Base-by-base conservation (phyloP, 768 basidiomycete genomes). In the Boletus rubroflammeus region DNA sequence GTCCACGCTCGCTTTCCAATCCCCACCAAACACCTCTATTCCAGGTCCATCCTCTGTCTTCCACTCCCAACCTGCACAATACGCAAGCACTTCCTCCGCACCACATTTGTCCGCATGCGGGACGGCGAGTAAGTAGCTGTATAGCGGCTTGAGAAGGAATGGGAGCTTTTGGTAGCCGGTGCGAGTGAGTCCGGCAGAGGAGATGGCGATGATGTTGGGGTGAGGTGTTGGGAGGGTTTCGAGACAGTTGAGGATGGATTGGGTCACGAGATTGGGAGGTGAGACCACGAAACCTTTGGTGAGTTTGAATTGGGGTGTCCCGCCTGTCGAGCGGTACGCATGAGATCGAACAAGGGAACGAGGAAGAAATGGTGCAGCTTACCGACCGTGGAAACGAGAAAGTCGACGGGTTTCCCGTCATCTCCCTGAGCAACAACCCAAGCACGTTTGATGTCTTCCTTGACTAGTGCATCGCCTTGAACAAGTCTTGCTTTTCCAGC, bases 41-140 rank as follows among this genome's bases (percentile, higher is more conserved):
- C 59, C 64, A 0, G 78, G 73, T 29, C 63, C 67, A 44, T 81
- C 79, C n/a, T 73, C 72, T 13, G 73, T 62, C 38, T 78, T 61
- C 84, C 85, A 86, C 1, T 64, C 28, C 76, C 76, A 76, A 1
- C 81, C 85, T 0, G 79, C 72, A 54, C 72, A 70, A 54, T 85
- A 74, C 1, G 75, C 68, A 5, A 81, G 46, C 2, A 78, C 65
- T 28, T 79, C 73, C 67, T 90, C 88, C 31, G 72, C 67, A 7
- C 81, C 85, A 42, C 81, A 40, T 67, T 89, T 90, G 67, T 89
- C 86, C 28, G 62, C 72, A 63, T 84, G 84, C 5, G 83, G 80
- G 2, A 32, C 54, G 5, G 65, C 39, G 40, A 86, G 67, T 26
- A 81, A 44, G 56, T 71, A 75, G 5, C 63, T 55, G 64, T 86